Base-by-base conservation (phyloP, 2,329 filamentous ascomycete genomes). In the Fusarium piperis region DNA sequence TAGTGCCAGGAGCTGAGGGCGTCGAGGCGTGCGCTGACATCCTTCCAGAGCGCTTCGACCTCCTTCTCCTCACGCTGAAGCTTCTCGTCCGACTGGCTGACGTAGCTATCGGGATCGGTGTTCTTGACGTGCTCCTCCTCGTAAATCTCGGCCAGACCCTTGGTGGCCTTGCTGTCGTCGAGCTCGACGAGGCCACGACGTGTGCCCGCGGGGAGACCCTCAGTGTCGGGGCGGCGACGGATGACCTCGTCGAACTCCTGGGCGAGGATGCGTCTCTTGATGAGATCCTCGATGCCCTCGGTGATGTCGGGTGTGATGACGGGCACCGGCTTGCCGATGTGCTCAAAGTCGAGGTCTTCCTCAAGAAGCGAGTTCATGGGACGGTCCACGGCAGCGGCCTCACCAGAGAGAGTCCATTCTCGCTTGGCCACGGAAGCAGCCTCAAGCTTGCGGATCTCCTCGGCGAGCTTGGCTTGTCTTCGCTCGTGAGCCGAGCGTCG, bases 321-420 rank as follows among this genome's bases (percentile, higher is more conserved):
- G 2, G 95, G 94, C 1, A 98, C 92, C 1, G 96, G 95, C 81
- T 98, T 99, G 78, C 96, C 96, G 23, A 94, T 90, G 76, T 97
- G 91, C 83, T 99, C 96, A 78, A 98, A 99, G 73, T 98, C 95
- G 28, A 99, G 88, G 76, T 98, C 94, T 83, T 98, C 91, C 79
- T 98, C 95, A 1, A 99, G 89, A 3, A 99, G 88, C 1, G 95
- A 98, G 84, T 99, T 98, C 60, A 94, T 80, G 0, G 96, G 96
- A 36, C 96, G 89, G 74, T 96, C 94, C 1, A 87, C 86, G 2
- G 94, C 95, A 55, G 90, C 88, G 6, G 95, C 95, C 85, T 99
- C 96, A 78, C 96, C 96, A 11, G 92, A 89, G 59, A 98, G 85
- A 18, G 93, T 93, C 96, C 96, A 99, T 77, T 95, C 90, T 65